Evolutionary conservation across 805 yeast genomes (phyloP), one percentile per base, ranked within the genome.

Genomic region (Candida odintsovae): DNA sequence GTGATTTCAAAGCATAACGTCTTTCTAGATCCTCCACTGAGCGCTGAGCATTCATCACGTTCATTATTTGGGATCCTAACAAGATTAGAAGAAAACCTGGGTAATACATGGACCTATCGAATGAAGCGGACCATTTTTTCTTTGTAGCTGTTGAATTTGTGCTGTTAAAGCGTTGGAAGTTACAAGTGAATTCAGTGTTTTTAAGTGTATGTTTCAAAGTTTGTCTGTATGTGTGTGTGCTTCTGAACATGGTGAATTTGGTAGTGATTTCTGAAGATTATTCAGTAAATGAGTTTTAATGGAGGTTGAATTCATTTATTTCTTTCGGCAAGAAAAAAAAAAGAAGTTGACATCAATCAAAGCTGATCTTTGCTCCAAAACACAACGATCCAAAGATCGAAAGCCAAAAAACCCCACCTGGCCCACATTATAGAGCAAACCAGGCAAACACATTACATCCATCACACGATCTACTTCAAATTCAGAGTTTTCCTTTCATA

Each of bases 41-140:
- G 35, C 71, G 67, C 44, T 73, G 69, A 26, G 67, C 61, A 35
- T 70, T 68, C 44, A 72, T 71, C 19, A 76, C 69, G 55, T 73
- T 70, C 50, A 73, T 68, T 9, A 77, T 63, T 53, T 75, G 69
- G 1, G 79, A 71, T 1, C 78, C 72, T 38, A 75, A 70, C 12
- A 74, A 53, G 6, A 77, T 65, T 2, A 75, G 60, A 21, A 74
- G 67, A 11, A 73, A 42, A 6, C 70, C 58, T 15, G 77, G 70
- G 38, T 72, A 68, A 13, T 67, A 47, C 54, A 68, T 56, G 2
- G 70, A 51, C 40, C 52, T 62, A 48, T 68, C 73, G 46, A 64
- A 62, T 12, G 58, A 59, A 10, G 44, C 37, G 4, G 50, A 22
- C 47, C 54, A 46, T 33, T 43, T 42, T 2, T 42, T 16, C 36